Evolutionary conservation across 805 yeast genomes (phyloP).

Genomic region (Barnettozyma salicaria): DNA sequence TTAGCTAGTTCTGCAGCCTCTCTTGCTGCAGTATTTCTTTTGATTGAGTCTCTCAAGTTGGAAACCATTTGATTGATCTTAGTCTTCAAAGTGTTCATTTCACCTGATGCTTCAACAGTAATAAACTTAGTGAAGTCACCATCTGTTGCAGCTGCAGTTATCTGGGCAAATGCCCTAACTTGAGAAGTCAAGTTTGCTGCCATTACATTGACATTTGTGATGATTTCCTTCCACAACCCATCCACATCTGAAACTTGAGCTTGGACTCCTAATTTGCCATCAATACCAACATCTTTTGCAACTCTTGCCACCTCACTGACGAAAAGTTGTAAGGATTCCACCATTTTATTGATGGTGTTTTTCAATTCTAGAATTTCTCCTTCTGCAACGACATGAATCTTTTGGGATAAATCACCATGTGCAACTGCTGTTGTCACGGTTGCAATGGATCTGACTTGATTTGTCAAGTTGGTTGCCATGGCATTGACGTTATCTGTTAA

Average conservation of each 20-base stretch:
- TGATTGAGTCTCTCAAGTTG: conserved; percentile 81
- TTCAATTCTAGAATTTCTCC: conserved; percentile 85
- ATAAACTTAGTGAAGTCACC: conserved; percentile 88
- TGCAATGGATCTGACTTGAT: conserved; percentile 90
- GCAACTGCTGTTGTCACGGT: conserved; percentile 93
- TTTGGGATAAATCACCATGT: conserved; percentile 86
- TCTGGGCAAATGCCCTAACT: conserved; percentile 89
- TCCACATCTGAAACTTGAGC: conserved; percentile 89
- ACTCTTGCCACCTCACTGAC: conserved; percentile 87
- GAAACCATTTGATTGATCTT: conserved; percentile 76
- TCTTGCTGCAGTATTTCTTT: conserved; percentile 87
- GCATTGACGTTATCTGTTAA: conserved; percentile 87
- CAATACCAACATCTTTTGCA: conserved; percentile 89
- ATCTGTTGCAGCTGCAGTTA: conserved; percentile 90
- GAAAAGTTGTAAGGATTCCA: conserved; percentile 80
- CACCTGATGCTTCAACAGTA: conserved; percentile 89
- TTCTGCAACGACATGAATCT: conserved; percentile 84
- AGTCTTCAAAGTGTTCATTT: conserved; percentile 58
- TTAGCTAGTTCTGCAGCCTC: conserved; percentile 92
- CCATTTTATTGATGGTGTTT: conserved; percentile 87
- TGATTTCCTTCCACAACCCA: conserved; percentile 88
- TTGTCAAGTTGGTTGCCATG: conserved; percentile 86
- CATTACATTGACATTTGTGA: conserved; percentile 89
- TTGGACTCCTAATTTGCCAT: conserved; percentile 88
- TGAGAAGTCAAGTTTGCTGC: conserved; percentile 90